Percentiles rank a stretch among this genome's conserved stretches.
These are phyloP conservation scores for Lactuca saligna DNA, from an alignment of 129 eudicot species.

Conservation along the genomic window DNA sequence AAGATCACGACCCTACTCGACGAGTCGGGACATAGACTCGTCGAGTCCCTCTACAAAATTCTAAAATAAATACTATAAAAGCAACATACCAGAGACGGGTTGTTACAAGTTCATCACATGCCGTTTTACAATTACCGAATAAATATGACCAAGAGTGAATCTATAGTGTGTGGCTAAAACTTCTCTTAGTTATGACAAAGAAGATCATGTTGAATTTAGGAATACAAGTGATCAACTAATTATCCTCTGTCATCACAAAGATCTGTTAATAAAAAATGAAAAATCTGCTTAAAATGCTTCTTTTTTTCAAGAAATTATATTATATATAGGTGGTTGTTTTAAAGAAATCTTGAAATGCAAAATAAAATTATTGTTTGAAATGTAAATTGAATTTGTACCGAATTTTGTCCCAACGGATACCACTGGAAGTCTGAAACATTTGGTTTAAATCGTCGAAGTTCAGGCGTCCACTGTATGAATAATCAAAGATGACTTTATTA, in stretches of 20 bases:
- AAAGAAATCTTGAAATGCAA: background rate
- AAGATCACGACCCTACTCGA: too few species aligned
- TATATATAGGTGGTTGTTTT: background rate
- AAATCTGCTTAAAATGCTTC: background rate
- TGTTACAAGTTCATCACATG: constrained; percentile 99
- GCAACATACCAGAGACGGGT: too few species aligned
- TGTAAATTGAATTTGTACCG: constrained; percentile 40
- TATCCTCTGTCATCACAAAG: constrained; percentile 78
- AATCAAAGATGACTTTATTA: constrained; percentile 13
- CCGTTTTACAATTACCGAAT: constrained; percentile 29
- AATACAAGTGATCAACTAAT: constrained; percentile 51
- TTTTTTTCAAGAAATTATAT: background rate
- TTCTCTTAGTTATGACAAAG: too few species aligned
- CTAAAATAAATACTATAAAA: too few species aligned
- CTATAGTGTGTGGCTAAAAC: too few species aligned
- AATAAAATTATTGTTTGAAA: background rate
- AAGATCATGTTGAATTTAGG: too few species aligned
- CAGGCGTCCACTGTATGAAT: constrained; percentile 95
- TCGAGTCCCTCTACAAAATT: too few species aligned
- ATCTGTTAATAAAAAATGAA: constrained; percentile 40
- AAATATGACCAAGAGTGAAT: too few species aligned
- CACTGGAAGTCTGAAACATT: constrained; percentile 74
- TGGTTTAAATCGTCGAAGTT: constrained; percentile 90
- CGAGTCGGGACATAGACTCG: too few species aligned
- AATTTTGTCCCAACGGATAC: constrained; percentile 89